A percentile compares a stretch with the other conserved stretches of the same genome.
These are phyloP conservation scores for Hortiboletus campestris DNA, from an alignment of 768 basidiomycete species.

Conservation along the genomic window DNA sequence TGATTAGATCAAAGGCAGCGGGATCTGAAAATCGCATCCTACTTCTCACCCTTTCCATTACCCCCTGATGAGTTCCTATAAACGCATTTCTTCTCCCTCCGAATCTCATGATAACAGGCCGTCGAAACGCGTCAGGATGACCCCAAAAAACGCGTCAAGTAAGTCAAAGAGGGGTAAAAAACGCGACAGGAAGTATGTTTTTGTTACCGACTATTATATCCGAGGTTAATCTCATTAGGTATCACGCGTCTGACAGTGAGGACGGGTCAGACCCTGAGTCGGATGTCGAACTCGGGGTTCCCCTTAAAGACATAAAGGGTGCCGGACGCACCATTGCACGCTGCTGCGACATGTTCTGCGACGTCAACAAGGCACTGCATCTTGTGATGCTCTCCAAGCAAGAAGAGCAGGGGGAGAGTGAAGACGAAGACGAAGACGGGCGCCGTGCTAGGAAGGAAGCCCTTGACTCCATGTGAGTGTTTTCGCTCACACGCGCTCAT, in stretches of 20 bases:
- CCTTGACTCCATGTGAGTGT: no score
- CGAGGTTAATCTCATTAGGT: not conserved
- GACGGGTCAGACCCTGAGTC: not conserved
- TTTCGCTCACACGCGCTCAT: no score
- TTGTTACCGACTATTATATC: not conserved
- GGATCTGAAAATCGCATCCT: no score
- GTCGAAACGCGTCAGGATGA: not conserved
- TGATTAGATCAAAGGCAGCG: no score
- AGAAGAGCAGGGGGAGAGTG: not conserved
- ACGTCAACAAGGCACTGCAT: not conserved
- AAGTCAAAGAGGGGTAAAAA: not conserved
- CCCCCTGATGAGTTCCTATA: no score
- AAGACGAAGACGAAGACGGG: not conserved
- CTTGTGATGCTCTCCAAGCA: not conserved
- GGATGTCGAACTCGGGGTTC: not conserved
- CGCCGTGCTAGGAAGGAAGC: no score
- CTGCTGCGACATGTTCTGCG: not conserved
- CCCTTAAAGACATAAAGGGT: not conserved
- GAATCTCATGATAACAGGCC: not conserved
- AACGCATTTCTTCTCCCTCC: no score
- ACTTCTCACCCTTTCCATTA: no score
- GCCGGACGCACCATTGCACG: not conserved
- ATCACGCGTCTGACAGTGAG: not conserved
- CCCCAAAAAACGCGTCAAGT: not conserved
- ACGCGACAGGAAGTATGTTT: not conserved